Percentiles rank a stretch among this genome's conserved stretches.
Evolutionary conservation across 169 alveolate species (phyloP).

Genomic region (Plasmodium ovale): DNA sequence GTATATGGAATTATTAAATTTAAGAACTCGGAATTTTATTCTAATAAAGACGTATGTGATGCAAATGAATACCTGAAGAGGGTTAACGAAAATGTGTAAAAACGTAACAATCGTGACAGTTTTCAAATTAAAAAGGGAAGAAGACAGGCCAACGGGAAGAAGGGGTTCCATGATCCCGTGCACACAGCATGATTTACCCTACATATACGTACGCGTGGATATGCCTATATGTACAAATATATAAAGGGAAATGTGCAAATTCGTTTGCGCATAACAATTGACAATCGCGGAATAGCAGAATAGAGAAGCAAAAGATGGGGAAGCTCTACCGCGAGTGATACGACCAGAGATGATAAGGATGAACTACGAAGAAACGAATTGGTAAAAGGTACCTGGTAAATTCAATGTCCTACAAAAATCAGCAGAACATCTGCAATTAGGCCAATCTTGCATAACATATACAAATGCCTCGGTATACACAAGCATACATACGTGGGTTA

Average conservation of each 20-base stretch:
- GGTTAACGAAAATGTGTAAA: background rate
- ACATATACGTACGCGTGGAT: background rate
- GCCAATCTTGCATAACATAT: no score
- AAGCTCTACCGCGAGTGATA: no score
- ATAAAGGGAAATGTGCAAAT: background rate
- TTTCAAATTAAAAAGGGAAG: background rate
- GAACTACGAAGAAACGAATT: no score
- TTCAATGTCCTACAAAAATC: no score
- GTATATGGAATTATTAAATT: conserved; percentile 73
- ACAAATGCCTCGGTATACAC: no score
- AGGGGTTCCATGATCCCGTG: background rate
- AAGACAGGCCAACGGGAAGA: background rate
- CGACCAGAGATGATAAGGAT: no score
- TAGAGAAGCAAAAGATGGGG: no score
- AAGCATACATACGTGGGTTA: no score
- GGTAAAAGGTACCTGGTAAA: no score
- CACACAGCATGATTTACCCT: background rate
- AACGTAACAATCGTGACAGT: background rate
- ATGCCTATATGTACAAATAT: background rate
- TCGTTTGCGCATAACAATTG: background rate
- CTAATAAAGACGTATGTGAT: conserved; percentile 33
- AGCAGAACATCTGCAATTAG: no score
- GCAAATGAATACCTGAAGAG: conserved; percentile 33
- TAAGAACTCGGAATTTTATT: conserved; percentile 23
- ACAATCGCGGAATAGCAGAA: no score